Base-by-base conservation (phyloP, 768 basidiomycete genomes). In the Leccinum truebloodii region DNA sequence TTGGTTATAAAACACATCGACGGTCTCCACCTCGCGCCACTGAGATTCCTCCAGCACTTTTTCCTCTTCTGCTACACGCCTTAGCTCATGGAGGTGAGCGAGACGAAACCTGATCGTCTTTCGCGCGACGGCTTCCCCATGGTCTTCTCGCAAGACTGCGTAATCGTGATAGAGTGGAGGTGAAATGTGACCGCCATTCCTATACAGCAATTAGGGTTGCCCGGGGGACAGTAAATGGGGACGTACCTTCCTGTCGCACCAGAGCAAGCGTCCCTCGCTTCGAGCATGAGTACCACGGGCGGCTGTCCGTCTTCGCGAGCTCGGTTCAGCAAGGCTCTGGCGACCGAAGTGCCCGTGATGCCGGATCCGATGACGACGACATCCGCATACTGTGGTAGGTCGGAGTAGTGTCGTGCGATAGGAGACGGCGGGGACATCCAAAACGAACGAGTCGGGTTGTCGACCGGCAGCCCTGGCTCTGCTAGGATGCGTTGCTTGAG, bases 311-410 rank as follows among this genome's bases (percentile, higher is more conserved):
- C 61, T 53, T 56, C 71, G 30, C 59, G 56, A 7, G 69, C 65
- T 18, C 71, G 69, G 44, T 79, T 75, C 16, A 91, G 75, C 24
- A 88, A 61, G 9, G 81, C 80, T 62, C 84, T 80, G 5, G 82
- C 85, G 50, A 89, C 71, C 1, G 85, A 79, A 0, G 87, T 79
- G 4, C 89, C 89, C 0, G 90, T 86, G 59, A 92, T 88, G 0
- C 90, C 90, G n/a, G 86, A 87, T 3, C 90, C 90, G 57, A 92
- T 81, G 54, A 92, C 77, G 26, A 90, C 83, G 4, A 91, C 73
- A 64, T 92, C 90, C 1, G 81, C 87, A 57, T 85, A 73, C 0
- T 67, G 67, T 4, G 73, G 73, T 22, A 73, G 39, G 32, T 67
- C 55, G 4, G 72, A 69, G 50, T 54, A 58, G 54, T 73, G 52